Evolutionary conservation across 139 green algal genomes (phyloP).

Genomic region (Astrephomene gubernaculifera): DNA sequence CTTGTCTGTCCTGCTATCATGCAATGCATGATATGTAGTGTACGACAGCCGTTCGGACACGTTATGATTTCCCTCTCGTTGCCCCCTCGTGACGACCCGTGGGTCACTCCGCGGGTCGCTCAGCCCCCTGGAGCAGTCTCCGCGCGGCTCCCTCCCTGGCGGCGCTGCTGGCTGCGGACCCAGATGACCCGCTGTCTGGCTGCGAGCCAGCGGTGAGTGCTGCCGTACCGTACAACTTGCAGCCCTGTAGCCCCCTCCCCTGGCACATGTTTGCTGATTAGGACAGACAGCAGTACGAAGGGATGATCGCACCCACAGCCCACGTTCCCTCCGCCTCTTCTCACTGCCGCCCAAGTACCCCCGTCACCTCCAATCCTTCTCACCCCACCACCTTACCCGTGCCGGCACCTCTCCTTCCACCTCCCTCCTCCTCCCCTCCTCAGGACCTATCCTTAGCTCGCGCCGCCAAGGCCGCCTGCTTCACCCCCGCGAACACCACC

Average conservation of each 20-base stretch:
- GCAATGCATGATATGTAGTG: too few species aligned
- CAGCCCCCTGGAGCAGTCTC: constrained; percentile 11
- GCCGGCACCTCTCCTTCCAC: background rate
- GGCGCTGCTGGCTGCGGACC: constrained; percentile 26
- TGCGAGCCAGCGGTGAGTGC: constrained; percentile 17
- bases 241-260: background rate
- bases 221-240: background rate
- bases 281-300: too few species aligned
- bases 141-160: constrained; percentile 18
- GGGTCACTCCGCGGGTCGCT: too few species aligned
- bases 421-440: too few species aligned
- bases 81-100: background rate
- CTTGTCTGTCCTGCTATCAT: too few species aligned
- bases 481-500: constrained; percentile 44
- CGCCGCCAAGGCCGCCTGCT: constrained; percentile 73
- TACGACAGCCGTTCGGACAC: too few species aligned
- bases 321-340: too few species aligned
- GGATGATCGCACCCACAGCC: too few species aligned
- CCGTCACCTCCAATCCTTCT: too few species aligned
- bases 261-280: too few species aligned
- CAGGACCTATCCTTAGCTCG: constrained; percentile 61
- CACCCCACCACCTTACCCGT: too few species aligned
- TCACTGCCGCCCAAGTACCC: too few species aligned
- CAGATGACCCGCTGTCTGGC: constrained; percentile 32
- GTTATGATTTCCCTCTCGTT: background rate